phyloP scores from a whole-genome alignment of 163 green algal species.

The Smithsoniella earleae region DNA sequence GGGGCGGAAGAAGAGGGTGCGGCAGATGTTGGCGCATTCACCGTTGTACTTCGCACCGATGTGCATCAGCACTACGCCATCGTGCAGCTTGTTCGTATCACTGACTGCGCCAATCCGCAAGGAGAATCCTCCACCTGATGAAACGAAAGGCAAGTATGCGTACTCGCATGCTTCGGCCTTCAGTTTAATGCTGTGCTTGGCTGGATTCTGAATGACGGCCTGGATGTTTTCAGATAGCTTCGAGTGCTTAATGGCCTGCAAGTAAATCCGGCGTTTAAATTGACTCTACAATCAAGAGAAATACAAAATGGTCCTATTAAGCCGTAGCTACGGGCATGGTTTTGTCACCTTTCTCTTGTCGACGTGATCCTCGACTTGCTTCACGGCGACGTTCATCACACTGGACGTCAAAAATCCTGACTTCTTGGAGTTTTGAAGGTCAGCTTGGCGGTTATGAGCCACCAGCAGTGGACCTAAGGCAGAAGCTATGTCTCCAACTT shows the following conservation, averaged over 20 bases:
- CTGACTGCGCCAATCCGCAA: conserved; percentile 46
- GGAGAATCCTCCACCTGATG: conserved; percentile 70
- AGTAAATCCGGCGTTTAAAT: background rate
- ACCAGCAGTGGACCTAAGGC: background rate
- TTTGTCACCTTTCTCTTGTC: conserved; percentile 31
- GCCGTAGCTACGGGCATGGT: too few species aligned
- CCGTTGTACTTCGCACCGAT: conserved; percentile 65
- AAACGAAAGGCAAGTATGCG: conserved; percentile 77
- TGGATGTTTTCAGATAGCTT: conserved; percentile 49
- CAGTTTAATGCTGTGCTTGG: conserved; percentile 68
- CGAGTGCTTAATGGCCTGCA: conserved; percentile 37
- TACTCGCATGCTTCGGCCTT: conserved; percentile 80
- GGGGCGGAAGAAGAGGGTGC: conserved; percentile 86
- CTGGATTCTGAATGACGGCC: conserved; percentile 56
- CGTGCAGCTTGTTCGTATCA: conserved; percentile 15
- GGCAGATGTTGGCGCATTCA: conserved; percentile 87
- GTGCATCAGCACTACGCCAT: conserved; percentile 37
- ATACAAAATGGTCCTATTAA: too few species aligned
- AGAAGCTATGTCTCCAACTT: background rate
- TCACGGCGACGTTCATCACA: conserved; percentile 68
- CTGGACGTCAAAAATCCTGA: conserved; percentile 67
- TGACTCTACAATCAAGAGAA: too few species aligned
- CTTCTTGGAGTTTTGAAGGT: conserved; percentile 70
- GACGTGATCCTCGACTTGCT: conserved; percentile 46
- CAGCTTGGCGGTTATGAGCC: conserved; percentile 32